Conservation (phyloP, 2,329 filamentous ascomycete species). For the Pseudogymnoascus sp. region DNA sequence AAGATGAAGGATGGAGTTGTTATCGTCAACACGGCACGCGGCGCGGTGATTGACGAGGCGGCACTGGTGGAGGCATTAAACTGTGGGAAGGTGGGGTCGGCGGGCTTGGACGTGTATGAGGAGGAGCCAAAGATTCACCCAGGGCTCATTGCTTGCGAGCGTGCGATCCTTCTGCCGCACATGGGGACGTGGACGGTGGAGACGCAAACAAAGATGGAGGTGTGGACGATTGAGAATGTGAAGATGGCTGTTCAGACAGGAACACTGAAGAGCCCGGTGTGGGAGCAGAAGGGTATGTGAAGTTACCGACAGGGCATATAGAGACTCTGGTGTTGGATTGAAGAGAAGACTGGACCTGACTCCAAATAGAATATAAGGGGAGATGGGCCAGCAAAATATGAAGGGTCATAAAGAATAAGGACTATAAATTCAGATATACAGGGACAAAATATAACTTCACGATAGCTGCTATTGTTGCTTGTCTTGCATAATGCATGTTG, state of each 20-base stretch:
- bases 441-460: not conserved
- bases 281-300: conserved; percentile 52
- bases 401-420: not conserved
- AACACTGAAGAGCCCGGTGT: conserved; percentile 58
- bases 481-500: not conserved
- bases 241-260: conserved; percentile 52
- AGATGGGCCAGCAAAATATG: not conserved
- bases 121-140: conserved; percentile 70
- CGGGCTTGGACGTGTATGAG: conserved; percentile 75
- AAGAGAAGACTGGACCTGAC: not conserved
- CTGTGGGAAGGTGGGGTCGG: conserved; percentile 58
- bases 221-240: conserved; percentile 66
- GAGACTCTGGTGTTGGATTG: not conserved
- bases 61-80: conserved; percentile 68
- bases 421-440: not conserved
- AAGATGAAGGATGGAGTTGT: conserved; percentile 72
- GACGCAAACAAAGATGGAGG: conserved; percentile 58
- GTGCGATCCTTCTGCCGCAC: conserved; percentile 70
- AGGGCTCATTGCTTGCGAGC: conserved; percentile 59
- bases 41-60: conserved; percentile 72
- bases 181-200: conserved; percentile 78
- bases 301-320: not conserved
- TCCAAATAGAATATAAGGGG: not conserved
- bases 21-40: conserved; percentile 74
- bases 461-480: not conserved